Base-by-base conservation (phyloP, 495 filamentous ascomycete genomes). In the Wilcoxina mikolae region DNA sequence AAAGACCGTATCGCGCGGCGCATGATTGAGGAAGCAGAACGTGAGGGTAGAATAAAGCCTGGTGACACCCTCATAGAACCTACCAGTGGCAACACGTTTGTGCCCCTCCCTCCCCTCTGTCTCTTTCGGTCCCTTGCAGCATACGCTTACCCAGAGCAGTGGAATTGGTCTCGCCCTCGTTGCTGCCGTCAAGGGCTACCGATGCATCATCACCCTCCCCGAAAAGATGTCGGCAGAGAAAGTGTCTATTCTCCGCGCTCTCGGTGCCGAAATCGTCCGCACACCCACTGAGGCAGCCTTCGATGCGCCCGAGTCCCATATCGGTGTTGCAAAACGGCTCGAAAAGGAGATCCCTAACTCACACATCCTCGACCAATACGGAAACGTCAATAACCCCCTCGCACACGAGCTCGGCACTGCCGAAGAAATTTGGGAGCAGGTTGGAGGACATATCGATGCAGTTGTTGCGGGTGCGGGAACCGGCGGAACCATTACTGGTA, bases 221-320 rank as follows among this genome's bases (percentile, higher is more conserved):
- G 91, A 99, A 72, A 99, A 99, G 74, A 99, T 99, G 91, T 94
- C 87, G 4, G 79, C 87, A 25, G 91, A 99, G 70, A 99, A 99
- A 68, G 93, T 99, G 11, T 79, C 88, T 1, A 91, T 99, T 10
- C 74, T 99, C 24, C 80, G 85, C 44, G 89, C 91, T 17, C 76
- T 99, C 28, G 91, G 91, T 55, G 90, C 91, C 22, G 95, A 91
- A 60, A 96, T 99, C 66, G 94, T 99, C 59, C 83, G 91, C 46
- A 99, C 91, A 0, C 93, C 91, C 24, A 96, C 94, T 22, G 84
- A 93, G 70, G 91, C 91, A 10, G 91, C 91, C 25, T 95, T 74
- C 66, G 93, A 99, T 68, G 81, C 80, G 11, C 91, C 91, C 29
- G 93, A 99, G 73, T 88, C 83, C 20, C 93, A 99, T 65, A 99